Evolutionary conservation across 2,329 filamentous ascomycete species (phyloP).

Genomic region (Neurospora sp.): DNA sequence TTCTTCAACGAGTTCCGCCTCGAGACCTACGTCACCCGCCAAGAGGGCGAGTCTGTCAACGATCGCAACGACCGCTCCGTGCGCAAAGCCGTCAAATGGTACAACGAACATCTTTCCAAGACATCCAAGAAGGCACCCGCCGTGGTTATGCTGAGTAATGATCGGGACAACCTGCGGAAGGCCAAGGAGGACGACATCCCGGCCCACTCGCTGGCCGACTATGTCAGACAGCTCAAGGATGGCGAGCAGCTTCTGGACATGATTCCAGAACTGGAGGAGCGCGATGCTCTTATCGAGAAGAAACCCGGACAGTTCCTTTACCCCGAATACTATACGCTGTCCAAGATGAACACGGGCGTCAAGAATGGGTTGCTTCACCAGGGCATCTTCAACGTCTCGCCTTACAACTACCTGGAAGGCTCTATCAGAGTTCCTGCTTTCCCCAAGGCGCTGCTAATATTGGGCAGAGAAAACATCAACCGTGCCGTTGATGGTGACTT

Average conservation of each 20-base stretch:
- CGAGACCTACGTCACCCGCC: constrained; percentile 76
- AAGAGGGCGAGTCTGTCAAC: constrained; percentile 78
- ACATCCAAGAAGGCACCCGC: constrained; percentile 56
- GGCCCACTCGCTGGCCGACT: constrained; percentile 60
- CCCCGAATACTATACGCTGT: constrained; percentile 79
- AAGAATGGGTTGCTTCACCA: constrained; percentile 86
- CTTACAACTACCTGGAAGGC: constrained; percentile 95
- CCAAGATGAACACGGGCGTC: constrained; percentile 88
- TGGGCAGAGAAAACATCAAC: constrained; percentile 95
- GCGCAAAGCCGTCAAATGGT: constrained; percentile 80
- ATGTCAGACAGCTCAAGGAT: constrained; percentile 76
- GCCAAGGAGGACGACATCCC: constrained; percentile 66
- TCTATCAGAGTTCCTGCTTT: constrained; percentile 86
- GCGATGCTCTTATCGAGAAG: constrained; percentile 52
- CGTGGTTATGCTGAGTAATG: constrained; percentile 89
- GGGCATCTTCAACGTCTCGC: constrained; percentile 90
- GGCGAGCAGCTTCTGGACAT: constrained; percentile 82
- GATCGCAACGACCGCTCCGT: constrained; percentile 94
- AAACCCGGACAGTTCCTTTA: constrained; percentile 66
- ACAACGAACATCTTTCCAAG: constrained; percentile 66
- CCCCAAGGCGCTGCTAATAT: constrained; percentile 74
- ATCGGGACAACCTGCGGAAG: constrained; percentile 77
- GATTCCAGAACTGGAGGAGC: constrained; percentile 72
- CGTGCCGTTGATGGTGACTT: constrained; percentile 84
- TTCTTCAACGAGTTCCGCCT: constrained; percentile 98